Conservation (phyloP, 73 alveolate species). For the Stentor coeruleus region DNA sequence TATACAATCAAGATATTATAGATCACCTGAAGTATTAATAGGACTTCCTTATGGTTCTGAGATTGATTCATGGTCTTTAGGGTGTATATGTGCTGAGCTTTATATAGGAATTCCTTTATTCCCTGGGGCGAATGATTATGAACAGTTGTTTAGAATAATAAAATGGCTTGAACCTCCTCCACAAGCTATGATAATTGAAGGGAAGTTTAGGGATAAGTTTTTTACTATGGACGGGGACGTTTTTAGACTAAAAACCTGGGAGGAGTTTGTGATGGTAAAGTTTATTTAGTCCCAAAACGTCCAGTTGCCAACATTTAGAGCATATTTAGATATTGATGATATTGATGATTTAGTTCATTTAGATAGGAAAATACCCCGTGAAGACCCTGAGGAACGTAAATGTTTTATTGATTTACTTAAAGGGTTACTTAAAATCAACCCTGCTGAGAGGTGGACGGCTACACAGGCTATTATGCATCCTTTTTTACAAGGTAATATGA, state of each 20-base stretch:
- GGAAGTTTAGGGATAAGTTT: not conserved
- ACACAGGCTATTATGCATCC: slow-evolving; percentile 50
- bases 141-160: slow-evolving; percentile 23
- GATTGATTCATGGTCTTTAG: slow-evolving; percentile 83
- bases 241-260: not conserved
- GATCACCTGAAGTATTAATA: slow-evolving; percentile 77
- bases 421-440: slow-evolving; percentile 41
- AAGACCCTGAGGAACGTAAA: not conserved
- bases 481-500: slow-evolving; percentile 23
- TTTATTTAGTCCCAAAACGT: not conserved
- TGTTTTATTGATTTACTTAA: not conserved
- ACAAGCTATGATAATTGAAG: not conserved
- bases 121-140: slow-evolving; percentile 61
- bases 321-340: not conserved
- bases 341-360: not conserved
- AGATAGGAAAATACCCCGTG: not conserved
- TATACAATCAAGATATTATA: slow-evolving; percentile 52
- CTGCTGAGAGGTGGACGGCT: slow-evolving; percentile 56
- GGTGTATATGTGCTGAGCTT: slow-evolving; percentile 66
- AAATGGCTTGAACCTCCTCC: not conserved
- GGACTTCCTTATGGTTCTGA: slow-evolving; percentile 71
- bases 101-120: slow-evolving; percentile 61
- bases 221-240: not conserved
- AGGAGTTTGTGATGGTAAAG: not conserved
- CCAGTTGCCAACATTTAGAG: not conserved